Evolutionary conservation across 768 basidiomycete species (phyloP).

Genomic region (Pisolithus sp.): DNA sequence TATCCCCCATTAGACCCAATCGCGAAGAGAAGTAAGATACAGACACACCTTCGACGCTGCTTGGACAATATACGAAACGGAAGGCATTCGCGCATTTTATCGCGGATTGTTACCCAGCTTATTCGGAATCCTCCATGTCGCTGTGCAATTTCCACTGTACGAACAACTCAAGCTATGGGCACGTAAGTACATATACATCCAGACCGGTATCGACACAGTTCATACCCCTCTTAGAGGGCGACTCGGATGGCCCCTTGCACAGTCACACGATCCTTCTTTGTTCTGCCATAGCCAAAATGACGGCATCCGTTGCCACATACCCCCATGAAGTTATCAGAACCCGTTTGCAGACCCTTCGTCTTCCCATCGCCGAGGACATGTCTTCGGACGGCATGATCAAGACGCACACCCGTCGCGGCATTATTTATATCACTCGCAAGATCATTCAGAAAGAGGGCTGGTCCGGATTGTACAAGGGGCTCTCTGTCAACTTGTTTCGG

Average conservation of each 20-base stretch:
- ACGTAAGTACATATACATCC: conserved; percentile 47
- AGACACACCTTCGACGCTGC: conserved; percentile 89
- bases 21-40: conserved; percentile 70
- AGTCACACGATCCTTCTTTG: conserved; percentile 70
- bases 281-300: conserved; percentile 93
- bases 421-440: conserved; percentile 64
- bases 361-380: conserved; percentile 52
- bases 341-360: conserved; percentile 82
- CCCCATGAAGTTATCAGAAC: conserved; percentile 99
- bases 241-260: conserved; percentile 24
- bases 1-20: conserved; percentile 61
- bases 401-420: conserved; percentile 50
- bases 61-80: conserved; percentile 79
- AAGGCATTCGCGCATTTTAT: conserved; percentile 88
- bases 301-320: conserved; percentile 91
- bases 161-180: conserved; percentile 85
- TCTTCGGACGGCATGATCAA: conserved; percentile 60
- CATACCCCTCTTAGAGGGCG: conserved; percentile 18
- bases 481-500: conserved; percentile 88
- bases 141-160: conserved; percentile 96
- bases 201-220: conserved; percentile 5
- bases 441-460: conserved; percentile 82
- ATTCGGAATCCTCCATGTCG: conserved; percentile 90
- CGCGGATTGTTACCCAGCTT: conserved; percentile 90
- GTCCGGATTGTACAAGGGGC: conserved; percentile 84